A percentile compares a stretch with the other conserved stretches of the same genome.
Conservation (phyloP, 2,329 filamentous ascomycete genomes). For the Colletotrichum spinosum region DNA sequence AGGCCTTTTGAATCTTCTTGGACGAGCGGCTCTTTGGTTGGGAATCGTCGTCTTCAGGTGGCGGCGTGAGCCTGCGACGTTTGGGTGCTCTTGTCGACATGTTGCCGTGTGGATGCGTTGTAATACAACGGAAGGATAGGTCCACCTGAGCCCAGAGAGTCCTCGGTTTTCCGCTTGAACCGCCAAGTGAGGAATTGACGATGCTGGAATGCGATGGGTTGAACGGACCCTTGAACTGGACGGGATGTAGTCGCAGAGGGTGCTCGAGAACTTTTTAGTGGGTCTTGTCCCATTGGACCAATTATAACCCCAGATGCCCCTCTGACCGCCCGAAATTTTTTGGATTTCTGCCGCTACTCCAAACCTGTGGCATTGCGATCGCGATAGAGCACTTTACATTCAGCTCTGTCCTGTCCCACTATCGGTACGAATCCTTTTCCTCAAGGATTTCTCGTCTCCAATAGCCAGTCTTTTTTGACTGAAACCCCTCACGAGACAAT, state of each 20-base stretch:
- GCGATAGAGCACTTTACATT: not conserved
- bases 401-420: slow-evolving; percentile 19
- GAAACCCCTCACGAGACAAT: slow-evolving; percentile 4
- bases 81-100: slow-evolving; percentile 66
- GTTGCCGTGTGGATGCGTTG: slow-evolving; percentile 16
- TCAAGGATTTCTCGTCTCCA: not conserved
- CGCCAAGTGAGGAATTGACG: slow-evolving; percentile 29
- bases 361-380: slow-evolving; percentile 30
- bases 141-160: not conserved
- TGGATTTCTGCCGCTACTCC: slow-evolving; percentile 41
- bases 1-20: slow-evolving; percentile 67
- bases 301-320: not conserved
- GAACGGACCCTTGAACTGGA: slow-evolving; percentile 13
- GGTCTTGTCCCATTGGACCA: slow-evolving; percentile 41
- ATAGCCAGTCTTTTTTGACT: slow-evolving; percentile 1
- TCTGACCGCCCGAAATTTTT: slow-evolving; percentile 45
- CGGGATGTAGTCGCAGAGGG: slow-evolving; percentile 33
- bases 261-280: slow-evolving; percentile 29
- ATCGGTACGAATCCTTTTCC: slow-evolving; percentile 4
- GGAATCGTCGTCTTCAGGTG: slow-evolving; percentile 57
- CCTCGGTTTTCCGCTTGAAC: slow-evolving; percentile 3
- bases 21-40: slow-evolving; percentile 43
- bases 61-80: slow-evolving; percentile 68
- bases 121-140: slow-evolving; percentile 15
- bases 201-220: slow-evolving; percentile 17